These are phyloP conservation scores for Naganishia kalamii DNA, from an alignment of 768 basidiomycete genomes.

Conservation along the genomic window DNA sequence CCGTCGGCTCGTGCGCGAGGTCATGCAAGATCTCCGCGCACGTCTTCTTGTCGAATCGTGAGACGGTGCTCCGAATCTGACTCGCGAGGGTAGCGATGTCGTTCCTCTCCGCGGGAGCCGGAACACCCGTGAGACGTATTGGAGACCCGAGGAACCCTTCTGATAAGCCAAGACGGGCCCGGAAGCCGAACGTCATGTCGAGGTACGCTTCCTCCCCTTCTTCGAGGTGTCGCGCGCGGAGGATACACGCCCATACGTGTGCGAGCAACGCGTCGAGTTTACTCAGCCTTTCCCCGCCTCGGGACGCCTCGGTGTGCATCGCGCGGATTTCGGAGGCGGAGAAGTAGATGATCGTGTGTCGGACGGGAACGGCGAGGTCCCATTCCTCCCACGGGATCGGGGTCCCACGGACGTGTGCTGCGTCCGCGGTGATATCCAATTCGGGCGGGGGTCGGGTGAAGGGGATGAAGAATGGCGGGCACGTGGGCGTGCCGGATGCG, in stretches of 20 bases:
- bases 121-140: background rate
- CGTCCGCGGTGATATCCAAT: background rate
- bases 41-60: background rate
- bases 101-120: background rate
- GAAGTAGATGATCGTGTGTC: slow-evolving; percentile 18
- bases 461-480: slow-evolving; percentile 15
- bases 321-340: slow-evolving; percentile 5
- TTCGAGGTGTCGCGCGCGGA: slow-evolving; percentile 1
- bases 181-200: slow-evolving; percentile 12
- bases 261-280: slow-evolving; percentile 17
- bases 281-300: background rate
- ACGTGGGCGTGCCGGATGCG: background rate
- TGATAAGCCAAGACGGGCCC: slow-evolving; percentile 7
- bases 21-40: slow-evolving; percentile 10
- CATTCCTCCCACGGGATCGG: slow-evolving; percentile 23
- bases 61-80: background rate
- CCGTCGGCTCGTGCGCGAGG: slow-evolving; percentile 8
- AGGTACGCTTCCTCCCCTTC: slow-evolving; percentile 2
- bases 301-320: background rate
- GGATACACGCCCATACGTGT: slow-evolving; percentile 16
- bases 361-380: slow-evolving; percentile 8
- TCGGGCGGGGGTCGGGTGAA: background rate
- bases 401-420: background rate
- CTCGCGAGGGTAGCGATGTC: background rate
- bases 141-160: slow-evolving; percentile 12